These are phyloP conservation scores for Colletotrichum karsti DNA, from an alignment of 2,329 filamentous ascomycete species.

Conservation along the genomic window DNA sequence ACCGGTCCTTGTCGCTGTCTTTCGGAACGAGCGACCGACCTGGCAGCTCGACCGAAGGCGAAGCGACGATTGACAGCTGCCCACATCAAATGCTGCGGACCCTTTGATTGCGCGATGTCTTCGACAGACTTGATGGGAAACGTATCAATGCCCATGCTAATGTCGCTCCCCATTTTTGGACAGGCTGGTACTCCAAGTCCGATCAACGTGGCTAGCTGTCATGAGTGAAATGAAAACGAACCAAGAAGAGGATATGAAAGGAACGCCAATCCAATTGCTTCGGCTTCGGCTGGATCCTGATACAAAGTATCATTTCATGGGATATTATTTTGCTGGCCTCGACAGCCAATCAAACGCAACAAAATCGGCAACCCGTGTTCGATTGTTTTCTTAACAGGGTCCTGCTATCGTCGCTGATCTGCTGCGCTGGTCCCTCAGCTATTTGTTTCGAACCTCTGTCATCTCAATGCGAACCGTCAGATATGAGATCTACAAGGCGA, in stretches of 20 bases:
- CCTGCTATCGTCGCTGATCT: constrained; percentile 1
- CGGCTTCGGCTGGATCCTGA: constrained; percentile 3
- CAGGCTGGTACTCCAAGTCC: not conserved
- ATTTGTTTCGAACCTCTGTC: constrained; percentile 2
- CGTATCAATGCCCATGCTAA: not conserved
- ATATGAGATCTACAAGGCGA: constrained; percentile 1
- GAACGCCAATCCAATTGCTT: not conserved
- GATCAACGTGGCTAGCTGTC: not conserved
- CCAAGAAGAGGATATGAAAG: constrained; percentile 3
- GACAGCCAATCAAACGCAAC: constrained; percentile 7
- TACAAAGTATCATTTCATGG: constrained; percentile 24
- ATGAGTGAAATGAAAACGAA: not conserved
- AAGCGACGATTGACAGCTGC: constrained; percentile 4
- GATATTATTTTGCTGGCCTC: constrained; percentile 19
- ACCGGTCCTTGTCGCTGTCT: not conserved
- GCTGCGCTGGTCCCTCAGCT: not conserved
- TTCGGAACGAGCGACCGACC: not conserved
- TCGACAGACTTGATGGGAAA: not conserved
- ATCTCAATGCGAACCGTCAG: constrained; percentile 2
- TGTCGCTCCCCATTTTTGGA: not conserved
- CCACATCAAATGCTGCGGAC: not conserved
- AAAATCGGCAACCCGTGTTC: not conserved
- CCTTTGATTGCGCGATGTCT: constrained; percentile 5
- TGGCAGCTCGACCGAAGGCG: constrained; percentile 11
- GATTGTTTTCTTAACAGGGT: constrained; percentile 14